phyloP scores from a whole-genome alignment of 305 asterid genomes.

The Stenogyne calaminthoides region DNA sequence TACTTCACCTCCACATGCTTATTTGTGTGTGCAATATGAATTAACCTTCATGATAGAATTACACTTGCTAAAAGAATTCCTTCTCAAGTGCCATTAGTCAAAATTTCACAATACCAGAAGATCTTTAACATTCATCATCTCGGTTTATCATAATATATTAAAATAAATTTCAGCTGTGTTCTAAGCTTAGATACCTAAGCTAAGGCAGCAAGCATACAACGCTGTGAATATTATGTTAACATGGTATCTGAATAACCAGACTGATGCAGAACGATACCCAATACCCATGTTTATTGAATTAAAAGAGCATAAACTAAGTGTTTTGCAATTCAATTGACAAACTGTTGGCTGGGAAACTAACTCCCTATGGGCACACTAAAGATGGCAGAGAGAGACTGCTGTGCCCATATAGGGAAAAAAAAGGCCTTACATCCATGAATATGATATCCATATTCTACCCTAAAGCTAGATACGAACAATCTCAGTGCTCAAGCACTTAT shows the following conservation, averaged over 20 bases:
- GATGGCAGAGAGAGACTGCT: neutral
- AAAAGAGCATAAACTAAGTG: neutral
- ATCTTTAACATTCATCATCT: neutral
- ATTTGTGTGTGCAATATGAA: neutral
- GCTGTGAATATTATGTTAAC: neutral
- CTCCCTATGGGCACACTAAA: neutral
- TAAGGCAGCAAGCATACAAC: neutral
- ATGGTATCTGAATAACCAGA: constrained; percentile 7
- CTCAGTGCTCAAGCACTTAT: neutral
- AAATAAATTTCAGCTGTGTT: neutral
- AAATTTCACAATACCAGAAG: neutral
- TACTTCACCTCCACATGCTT: constrained; percentile 7
- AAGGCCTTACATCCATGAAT: neutral
- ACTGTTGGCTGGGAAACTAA: neutral
- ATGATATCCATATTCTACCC: neutral
- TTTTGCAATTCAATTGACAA: neutral
- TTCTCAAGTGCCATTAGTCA: neutral
- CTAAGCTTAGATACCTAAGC: neutral
- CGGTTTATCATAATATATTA: neutral
- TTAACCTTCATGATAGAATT: neutral
- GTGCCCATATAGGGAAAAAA: constrained; percentile 1
- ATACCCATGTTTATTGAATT: neutral
- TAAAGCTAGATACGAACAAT: constrained; percentile 15
- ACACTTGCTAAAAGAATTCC: neutral
- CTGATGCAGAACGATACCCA: neutral